phyloP scores from a whole-genome alignment of 2,329 filamentous ascomycete species.

The Orbilia blumenaviensis region DNA sequence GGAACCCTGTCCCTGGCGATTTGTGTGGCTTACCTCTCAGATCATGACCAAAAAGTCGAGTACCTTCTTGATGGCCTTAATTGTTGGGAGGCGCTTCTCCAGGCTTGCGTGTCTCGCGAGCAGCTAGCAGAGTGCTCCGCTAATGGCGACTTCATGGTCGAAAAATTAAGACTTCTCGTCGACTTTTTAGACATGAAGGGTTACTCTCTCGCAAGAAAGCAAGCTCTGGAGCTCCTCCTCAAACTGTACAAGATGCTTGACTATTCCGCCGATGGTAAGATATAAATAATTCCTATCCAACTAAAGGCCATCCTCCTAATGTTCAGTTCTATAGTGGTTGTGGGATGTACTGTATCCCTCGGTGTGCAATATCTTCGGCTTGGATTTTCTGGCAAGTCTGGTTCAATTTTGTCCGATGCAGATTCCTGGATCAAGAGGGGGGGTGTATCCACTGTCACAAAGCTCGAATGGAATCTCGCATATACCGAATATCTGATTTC shows the following conservation, averaged over 20 bases:
- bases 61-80: constrained; percentile 54
- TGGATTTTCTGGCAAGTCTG: constrained; percentile 70
- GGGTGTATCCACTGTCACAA: constrained; percentile 63
- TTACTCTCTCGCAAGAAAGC: constrained; percentile 55
- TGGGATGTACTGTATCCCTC: constrained; percentile 59
- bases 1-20: constrained; percentile 36
- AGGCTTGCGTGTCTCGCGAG: constrained; percentile 16
- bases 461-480: constrained; percentile 72
- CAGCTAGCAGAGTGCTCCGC: constrained; percentile 26
- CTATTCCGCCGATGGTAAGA: constrained; percentile 39
- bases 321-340: constrained; percentile 40
- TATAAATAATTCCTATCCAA: neutral
- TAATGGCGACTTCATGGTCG: constrained; percentile 54
- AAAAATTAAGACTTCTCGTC: constrained; percentile 54
- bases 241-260: constrained; percentile 53
- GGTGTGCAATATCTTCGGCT: constrained; percentile 69
- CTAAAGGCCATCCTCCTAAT: neutral
- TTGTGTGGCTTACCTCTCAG: constrained; percentile 29
- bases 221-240: constrained; percentile 56
- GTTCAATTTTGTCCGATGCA: constrained; percentile 68
- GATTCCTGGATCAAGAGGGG: constrained; percentile 64
- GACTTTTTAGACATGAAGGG: constrained; percentile 58
- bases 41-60: constrained; percentile 36
- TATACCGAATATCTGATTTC: constrained; percentile 78
- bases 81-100: constrained; percentile 56